A percentile compares a stretch with the other conserved stretches of the same genome.
phyloP scores from a whole-genome alignment of 305 asterid species.

The Salvia sclarea region DNA sequence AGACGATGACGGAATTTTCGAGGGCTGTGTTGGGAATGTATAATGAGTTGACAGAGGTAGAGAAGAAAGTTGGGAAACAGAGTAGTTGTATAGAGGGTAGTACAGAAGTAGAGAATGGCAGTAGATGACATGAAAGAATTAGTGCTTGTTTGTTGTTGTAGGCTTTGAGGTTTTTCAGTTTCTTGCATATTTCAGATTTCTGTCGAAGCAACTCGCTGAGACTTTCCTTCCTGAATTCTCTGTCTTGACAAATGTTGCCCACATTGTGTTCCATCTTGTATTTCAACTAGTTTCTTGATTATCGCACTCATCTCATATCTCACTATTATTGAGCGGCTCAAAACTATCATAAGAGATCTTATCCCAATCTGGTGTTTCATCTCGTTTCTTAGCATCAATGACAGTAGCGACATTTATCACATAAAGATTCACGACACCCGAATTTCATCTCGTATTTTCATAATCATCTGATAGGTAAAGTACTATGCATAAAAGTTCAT shows the following conservation, averaged over 20 bases:
- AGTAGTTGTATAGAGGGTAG: slow-evolving; percentile 48
- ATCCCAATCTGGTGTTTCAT: not conserved
- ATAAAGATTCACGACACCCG: too few relatives aligned
- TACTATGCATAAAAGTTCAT: too few relatives aligned
- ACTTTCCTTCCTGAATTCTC: slow-evolving; percentile 38
- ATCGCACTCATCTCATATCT: too few relatives aligned
- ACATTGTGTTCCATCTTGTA: not conserved
- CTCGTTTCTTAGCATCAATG: too few relatives aligned
- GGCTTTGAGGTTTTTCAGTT: slow-evolving; percentile 23
- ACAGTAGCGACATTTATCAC: too few relatives aligned
- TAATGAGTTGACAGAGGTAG: slow-evolving; percentile 45
- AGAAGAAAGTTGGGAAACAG: slow-evolving; percentile 36
- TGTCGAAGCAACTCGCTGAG: slow-evolving; percentile 85
- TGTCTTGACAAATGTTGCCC: slow-evolving; percentile 10
- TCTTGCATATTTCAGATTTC: slow-evolving; percentile 41
- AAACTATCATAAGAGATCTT: too few relatives aligned
- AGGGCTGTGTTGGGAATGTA: slow-evolving; percentile 61
- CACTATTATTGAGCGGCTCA: too few relatives aligned
- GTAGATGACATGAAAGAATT: slow-evolving; percentile 40
- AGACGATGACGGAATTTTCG: slow-evolving; percentile 69
- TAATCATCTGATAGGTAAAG: too few relatives aligned
- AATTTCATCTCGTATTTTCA: too few relatives aligned
- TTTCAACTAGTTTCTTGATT: not conserved
- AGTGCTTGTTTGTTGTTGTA: slow-evolving; percentile 22
- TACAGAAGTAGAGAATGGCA: slow-evolving; percentile 40